phyloP scores from a whole-genome alignment of 2,329 filamentous ascomycete species.

The Lachnellula subtilissima region DNA sequence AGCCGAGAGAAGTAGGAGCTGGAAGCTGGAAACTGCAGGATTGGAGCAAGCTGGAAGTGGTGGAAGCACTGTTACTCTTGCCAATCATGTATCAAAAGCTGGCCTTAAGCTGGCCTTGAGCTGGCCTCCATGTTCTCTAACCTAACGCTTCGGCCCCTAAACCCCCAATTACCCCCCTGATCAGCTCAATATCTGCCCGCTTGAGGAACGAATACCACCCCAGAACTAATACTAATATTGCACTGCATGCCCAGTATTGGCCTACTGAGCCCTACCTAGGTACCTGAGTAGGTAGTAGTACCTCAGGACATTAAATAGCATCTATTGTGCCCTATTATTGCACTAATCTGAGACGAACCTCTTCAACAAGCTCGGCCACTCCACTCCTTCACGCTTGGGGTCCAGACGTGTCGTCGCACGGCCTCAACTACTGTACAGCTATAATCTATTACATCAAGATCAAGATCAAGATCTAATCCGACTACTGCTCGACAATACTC shows the following conservation, averaged over 20 bases:
- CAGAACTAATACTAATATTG: not conserved
- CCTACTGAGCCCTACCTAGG: not conserved
- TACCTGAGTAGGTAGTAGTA: too few species aligned
- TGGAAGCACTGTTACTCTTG: not conserved
- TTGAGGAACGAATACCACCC: not conserved
- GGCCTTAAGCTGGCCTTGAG: not conserved
- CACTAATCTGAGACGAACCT: too few species aligned
- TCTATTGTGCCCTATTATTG: too few species aligned
- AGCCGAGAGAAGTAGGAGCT: not conserved
- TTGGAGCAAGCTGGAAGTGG: not conserved
- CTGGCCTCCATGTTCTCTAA: not conserved
- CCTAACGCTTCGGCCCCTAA: not conserved
- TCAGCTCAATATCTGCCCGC: not conserved
- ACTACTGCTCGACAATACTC: not conserved
- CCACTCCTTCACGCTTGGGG: not conserved
- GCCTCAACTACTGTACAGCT: not conserved
- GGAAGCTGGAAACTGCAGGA: conserved; percentile 1
- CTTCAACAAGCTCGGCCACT: not conserved
- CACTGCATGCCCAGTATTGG: not conserved
- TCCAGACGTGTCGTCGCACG: not conserved
- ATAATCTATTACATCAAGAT: not conserved
- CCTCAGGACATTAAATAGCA: too few species aligned
- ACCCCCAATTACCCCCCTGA: not conserved
- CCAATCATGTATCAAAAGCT: not conserved
- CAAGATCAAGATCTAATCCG: not conserved